phyloP scores from a whole-genome alignment of 2,329 filamentous ascomycete species.

The Paecilomyces fulvus region DNA sequence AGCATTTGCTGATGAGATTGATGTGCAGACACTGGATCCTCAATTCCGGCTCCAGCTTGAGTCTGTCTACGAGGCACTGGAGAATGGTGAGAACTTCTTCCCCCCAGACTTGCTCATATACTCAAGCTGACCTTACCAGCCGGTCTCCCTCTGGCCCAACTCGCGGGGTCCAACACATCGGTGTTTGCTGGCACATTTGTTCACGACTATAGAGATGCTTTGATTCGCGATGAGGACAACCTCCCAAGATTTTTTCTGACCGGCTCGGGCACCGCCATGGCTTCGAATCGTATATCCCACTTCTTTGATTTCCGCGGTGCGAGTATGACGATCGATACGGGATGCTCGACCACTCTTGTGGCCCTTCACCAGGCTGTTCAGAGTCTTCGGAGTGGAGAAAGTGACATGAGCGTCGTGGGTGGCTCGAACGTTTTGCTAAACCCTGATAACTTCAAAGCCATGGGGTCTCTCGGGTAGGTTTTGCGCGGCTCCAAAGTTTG shows the following conservation, averaged over 20 bases:
- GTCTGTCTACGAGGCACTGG: conserved; percentile 3
- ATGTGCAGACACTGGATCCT: conserved; percentile 3
- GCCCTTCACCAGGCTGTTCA: conserved; percentile 16
- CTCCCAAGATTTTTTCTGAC: conserved; percentile 2
- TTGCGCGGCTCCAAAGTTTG: too few relatives aligned
- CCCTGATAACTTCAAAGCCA: not conserved
- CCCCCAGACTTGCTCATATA: too few relatives aligned
- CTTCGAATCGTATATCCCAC: conserved; percentile 16
- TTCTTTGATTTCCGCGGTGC: conserved; percentile 15
- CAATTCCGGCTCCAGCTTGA: conserved; percentile 7
- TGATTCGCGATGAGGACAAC: conserved; percentile 11
- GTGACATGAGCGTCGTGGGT: conserved; percentile 4
- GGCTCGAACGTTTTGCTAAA: conserved; percentile 3
- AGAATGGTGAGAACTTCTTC: not conserved
- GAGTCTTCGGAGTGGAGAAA: conserved; percentile 4
- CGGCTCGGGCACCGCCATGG: conserved; percentile 5
- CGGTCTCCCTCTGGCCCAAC: not conserved
- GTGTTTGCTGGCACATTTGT: conserved; percentile 1
- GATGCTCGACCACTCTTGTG: conserved; percentile 9
- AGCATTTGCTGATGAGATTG: too few relatives aligned
- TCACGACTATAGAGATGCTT: conserved; percentile 11
- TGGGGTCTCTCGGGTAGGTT: not conserved
- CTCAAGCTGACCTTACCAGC: too few relatives aligned
- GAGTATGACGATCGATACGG: conserved; percentile 14
- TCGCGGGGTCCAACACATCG: not conserved